Evolutionary conservation across 2,329 filamentous ascomycete genomes (phyloP).

Genomic region (Monosporascus ibericus): DNA sequence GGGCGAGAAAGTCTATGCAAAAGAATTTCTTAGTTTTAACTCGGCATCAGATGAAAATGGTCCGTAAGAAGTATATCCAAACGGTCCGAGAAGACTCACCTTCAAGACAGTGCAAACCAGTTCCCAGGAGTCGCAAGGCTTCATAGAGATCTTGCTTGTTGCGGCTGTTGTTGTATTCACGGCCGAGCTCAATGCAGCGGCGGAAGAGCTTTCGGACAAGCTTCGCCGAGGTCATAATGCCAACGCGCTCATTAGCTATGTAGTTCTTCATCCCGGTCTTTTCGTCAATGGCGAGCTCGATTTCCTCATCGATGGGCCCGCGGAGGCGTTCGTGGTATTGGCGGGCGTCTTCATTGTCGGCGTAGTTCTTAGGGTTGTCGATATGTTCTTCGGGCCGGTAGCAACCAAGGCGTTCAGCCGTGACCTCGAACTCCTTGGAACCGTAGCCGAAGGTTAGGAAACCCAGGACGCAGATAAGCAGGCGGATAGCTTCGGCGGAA

Average conservation of each 20-base stretch:
- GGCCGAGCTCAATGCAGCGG: constrained; percentile 72
- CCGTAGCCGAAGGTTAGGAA: constrained; percentile 86
- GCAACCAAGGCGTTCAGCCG: constrained; percentile 69
- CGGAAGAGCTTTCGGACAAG: constrained; percentile 70
- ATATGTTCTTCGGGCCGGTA: constrained; percentile 82
- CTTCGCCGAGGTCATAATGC: constrained; percentile 75
- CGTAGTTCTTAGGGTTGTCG: constrained; percentile 75
- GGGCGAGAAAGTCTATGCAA: constrained; percentile 70
- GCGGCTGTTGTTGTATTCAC: constrained; percentile 59
- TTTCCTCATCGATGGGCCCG: constrained; percentile 70
- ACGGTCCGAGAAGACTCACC: constrained; percentile 32
- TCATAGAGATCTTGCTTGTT: constrained; percentile 79
- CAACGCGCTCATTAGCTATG: constrained; percentile 75
- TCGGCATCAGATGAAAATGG: too few species aligned
- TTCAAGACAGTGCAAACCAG: constrained; percentile 83
- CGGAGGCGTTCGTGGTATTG: constrained; percentile 77
- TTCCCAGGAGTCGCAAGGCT: constrained; percentile 78
- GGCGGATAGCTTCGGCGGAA: constrained; percentile 82
- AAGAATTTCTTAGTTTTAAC: too few species aligned
- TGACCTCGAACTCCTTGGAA: constrained; percentile 81
- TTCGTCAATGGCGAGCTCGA: constrained; percentile 73
- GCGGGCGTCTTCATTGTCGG: constrained; percentile 79
- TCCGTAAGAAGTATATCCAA: constrained; percentile 3
- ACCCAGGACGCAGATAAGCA: constrained; percentile 80
- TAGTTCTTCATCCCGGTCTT: constrained; percentile 84